phyloP scores from a whole-genome alignment of 2,329 filamentous ascomycete genomes.

The Monilinia polystroma region DNA sequence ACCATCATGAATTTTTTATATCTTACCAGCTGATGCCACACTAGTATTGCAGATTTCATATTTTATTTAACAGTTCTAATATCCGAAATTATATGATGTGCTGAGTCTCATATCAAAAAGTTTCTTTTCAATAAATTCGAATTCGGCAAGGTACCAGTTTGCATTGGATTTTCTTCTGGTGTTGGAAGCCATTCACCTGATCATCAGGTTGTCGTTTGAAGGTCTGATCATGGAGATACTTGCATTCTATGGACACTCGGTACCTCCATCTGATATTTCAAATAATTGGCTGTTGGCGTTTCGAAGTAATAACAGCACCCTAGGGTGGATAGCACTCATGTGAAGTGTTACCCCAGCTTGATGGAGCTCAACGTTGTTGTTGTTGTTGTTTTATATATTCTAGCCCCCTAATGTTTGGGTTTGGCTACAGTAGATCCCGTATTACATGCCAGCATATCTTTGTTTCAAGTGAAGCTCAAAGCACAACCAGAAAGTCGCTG shows the following conservation, averaged over 20 bases:
- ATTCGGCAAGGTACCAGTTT: neutral
- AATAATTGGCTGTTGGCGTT: neutral
- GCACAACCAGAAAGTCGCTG: neutral
- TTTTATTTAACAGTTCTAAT: neutral
- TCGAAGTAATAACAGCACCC: neutral
- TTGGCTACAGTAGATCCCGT: neutral
- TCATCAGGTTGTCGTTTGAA: neutral
- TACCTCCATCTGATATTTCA: neutral
- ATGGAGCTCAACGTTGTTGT: neutral
- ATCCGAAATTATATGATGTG: neutral
- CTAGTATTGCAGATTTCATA: too few relatives aligned
- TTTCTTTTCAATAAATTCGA: neutral
- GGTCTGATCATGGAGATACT: neutral
- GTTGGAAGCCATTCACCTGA: neutral
- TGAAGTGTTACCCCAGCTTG: neutral
- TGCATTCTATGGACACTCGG: neutral
- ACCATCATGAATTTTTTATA: too few relatives aligned
- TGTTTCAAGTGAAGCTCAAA: neutral
- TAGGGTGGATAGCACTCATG: too few relatives aligned
- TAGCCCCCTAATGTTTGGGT: neutral
- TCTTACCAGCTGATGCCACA: too few relatives aligned
- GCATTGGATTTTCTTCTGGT: neutral
- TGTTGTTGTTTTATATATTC: neutral
- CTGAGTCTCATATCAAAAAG: neutral
- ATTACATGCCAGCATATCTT: too few relatives aligned